phyloP scores from a whole-genome alignment of 352 stramenopile species.

The Globisporangium rhizosaccharum region DNA sequence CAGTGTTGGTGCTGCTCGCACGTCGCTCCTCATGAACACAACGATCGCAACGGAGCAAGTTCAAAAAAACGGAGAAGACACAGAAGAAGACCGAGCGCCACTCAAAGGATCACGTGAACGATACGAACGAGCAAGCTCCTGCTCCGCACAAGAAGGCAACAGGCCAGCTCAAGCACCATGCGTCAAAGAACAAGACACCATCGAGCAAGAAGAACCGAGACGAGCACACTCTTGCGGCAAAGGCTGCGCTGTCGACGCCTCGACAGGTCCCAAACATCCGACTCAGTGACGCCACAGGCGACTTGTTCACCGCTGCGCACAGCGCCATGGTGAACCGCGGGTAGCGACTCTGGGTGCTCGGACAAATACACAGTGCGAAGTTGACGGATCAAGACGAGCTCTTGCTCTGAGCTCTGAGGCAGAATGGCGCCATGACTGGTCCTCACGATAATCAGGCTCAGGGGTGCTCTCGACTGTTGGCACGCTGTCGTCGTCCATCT shows the following conservation, averaged over 20 bases:
- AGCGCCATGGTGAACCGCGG: slow-evolving; percentile 1
- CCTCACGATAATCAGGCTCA: too few species aligned
- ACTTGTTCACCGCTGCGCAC: slow-evolving; percentile 1
- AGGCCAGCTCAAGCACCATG: not conserved
- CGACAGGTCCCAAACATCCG: not conserved
- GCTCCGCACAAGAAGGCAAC: not conserved
- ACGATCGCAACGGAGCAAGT: too few species aligned
- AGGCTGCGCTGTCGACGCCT: not conserved
- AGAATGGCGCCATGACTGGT: too few species aligned
- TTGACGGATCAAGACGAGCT: too few species aligned
- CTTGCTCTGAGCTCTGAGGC: too few species aligned
- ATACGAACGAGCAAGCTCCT: not conserved
- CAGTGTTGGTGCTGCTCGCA: too few species aligned
- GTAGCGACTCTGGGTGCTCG: too few species aligned
- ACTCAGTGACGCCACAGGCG: not conserved
- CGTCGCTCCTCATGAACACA: too few species aligned
- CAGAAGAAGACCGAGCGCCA: not conserved
- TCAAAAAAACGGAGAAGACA: not conserved
- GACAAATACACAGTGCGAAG: too few species aligned
- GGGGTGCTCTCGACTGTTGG: too few species aligned
- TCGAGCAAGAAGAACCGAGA: not conserved
- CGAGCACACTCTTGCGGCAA: not conserved
- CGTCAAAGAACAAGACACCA: not conserved
- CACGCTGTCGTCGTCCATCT: too few species aligned
- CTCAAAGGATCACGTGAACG: not conserved